phyloP scores from a whole-genome alignment of 306 rosid genomes.

The Inga oerstediana region DNA sequence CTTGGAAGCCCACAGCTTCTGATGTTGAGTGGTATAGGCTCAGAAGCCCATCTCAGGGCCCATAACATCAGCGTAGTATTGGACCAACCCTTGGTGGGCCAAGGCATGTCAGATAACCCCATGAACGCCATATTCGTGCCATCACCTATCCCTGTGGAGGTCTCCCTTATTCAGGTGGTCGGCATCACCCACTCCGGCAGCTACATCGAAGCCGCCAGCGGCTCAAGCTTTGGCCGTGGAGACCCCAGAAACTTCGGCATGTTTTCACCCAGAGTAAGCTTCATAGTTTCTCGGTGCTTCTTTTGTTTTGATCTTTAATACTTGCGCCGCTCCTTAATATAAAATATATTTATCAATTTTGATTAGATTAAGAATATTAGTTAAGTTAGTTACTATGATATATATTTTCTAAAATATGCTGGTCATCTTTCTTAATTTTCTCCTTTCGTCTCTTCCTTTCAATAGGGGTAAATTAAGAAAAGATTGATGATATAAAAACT shows the following conservation, averaged over 20 bases:
- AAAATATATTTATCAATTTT: no score
- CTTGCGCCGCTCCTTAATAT: rapidly evolving
- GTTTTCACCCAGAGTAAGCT: conserved; percentile 50
- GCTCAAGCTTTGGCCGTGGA: conserved; percentile 47
- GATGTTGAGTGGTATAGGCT: conserved; percentile 73
- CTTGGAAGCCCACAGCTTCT: conserved; percentile 81
- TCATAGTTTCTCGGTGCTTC: no score
- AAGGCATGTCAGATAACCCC: conserved; percentile 69
- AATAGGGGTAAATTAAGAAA: no score
- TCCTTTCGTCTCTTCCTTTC: no score
- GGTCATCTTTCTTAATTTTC: no score
- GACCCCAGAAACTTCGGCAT: conserved; percentile 53
- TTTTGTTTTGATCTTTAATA: neutral
- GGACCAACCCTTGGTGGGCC: conserved; percentile 66
- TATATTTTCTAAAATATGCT: no score
- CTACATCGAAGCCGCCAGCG: conserved; percentile 80
- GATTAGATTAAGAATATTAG: no score
- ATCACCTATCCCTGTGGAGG: conserved; percentile 55
- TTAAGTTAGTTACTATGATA: no score
- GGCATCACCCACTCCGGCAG: conserved; percentile 37
- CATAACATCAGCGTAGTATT: conserved; percentile 48
- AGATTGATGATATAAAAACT: no score
- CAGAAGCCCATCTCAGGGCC: conserved; percentile 47
- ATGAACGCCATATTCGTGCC: conserved; percentile 73
- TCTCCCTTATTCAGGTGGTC: conserved; percentile 42